Evolutionary conservation across 345 rosid species (phyloP).

Genomic region (Jatropha curcas): DNA sequence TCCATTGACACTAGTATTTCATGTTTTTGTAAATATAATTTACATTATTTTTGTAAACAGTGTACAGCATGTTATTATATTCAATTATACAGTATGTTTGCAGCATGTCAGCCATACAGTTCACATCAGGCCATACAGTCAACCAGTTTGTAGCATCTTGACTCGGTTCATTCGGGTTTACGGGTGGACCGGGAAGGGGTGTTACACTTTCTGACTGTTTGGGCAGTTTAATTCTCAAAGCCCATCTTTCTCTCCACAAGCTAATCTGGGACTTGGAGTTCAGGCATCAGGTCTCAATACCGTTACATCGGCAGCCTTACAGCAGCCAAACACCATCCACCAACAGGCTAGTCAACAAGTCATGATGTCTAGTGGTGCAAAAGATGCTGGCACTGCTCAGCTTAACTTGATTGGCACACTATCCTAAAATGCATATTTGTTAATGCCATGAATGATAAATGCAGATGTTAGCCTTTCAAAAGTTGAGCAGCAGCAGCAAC

Average conservation of each 20-base stretch:
- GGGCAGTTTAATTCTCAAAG: slow-evolving; percentile 65
- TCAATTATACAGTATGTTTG: too few relatives aligned
- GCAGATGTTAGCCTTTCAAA: slow-evolving; percentile 68
- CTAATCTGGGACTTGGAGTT: slow-evolving; percentile 67
- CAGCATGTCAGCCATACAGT: too few relatives aligned
- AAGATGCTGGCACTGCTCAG: slow-evolving; percentile 51
- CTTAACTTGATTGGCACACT: not conserved
- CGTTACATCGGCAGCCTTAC: slow-evolving; percentile 56
- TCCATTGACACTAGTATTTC: too few relatives aligned
- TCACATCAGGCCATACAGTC: too few relatives aligned
- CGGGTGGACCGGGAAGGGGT: too few relatives aligned
- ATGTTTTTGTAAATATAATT: too few relatives aligned
- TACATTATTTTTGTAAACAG: too few relatives aligned
- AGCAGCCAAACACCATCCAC: slow-evolving; percentile 60
- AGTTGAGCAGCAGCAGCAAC: slow-evolving; percentile 62
- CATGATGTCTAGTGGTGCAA: slow-evolving; percentile 43
- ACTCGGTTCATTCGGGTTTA: too few relatives aligned
- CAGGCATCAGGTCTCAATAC: slow-evolving; percentile 62
- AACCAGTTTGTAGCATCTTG: too few relatives aligned
- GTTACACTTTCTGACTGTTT: not conserved
- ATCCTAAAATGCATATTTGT: not conserved
- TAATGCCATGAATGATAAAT: slow-evolving; percentile 20
- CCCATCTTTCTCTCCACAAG: slow-evolving; percentile 67
- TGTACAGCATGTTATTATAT: too few relatives aligned
- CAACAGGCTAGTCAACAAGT: slow-evolving; percentile 72